Conservation (phyloP, 305 asterid genomes). For the Ruellia speciosa region DNA sequence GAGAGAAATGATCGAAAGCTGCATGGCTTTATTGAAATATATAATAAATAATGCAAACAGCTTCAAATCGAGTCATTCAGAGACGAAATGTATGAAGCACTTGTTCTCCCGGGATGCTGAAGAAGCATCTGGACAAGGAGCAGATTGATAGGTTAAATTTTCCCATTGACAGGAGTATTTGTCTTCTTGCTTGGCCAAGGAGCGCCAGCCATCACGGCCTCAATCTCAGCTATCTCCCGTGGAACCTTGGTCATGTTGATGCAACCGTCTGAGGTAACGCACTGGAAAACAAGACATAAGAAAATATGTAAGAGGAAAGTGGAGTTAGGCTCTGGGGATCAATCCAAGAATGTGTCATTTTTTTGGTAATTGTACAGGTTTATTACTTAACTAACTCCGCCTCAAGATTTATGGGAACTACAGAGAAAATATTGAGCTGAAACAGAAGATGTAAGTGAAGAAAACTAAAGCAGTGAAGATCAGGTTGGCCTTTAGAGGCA, state of each 20-base stretch:
- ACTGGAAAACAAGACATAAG: conserved; percentile 34
- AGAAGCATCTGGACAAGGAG: neutral
- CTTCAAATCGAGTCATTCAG: too few species aligned
- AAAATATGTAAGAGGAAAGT: neutral
- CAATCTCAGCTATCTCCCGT: conserved; percentile 69
- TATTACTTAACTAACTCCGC: too few species aligned
- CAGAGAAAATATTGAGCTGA: neutral
- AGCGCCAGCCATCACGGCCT: conserved; percentile 88
- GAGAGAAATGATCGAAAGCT: too few species aligned
- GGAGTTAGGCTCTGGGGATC: too few species aligned
- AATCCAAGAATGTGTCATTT: too few species aligned
- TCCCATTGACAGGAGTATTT: conserved; percentile 23
- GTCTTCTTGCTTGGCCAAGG: conserved; percentile 59
- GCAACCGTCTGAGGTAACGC: conserved; percentile 58
- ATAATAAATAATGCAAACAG: too few species aligned
- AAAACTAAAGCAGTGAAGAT: neutral
- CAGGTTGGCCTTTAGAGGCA: too few species aligned
- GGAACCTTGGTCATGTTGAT: conserved; percentile 84
- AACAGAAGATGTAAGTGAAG: neutral
- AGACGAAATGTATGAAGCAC: neutral
- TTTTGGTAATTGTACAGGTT: too few species aligned
- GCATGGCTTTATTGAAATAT: too few species aligned
- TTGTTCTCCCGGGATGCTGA: neutral
- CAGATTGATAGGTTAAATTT: neutral
- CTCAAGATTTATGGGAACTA: too few species aligned